These are phyloP conservation scores for Penicillium cosmopolitanum DNA, from an alignment of 495 filamentous ascomycete genomes.

Conservation along the genomic window DNA sequence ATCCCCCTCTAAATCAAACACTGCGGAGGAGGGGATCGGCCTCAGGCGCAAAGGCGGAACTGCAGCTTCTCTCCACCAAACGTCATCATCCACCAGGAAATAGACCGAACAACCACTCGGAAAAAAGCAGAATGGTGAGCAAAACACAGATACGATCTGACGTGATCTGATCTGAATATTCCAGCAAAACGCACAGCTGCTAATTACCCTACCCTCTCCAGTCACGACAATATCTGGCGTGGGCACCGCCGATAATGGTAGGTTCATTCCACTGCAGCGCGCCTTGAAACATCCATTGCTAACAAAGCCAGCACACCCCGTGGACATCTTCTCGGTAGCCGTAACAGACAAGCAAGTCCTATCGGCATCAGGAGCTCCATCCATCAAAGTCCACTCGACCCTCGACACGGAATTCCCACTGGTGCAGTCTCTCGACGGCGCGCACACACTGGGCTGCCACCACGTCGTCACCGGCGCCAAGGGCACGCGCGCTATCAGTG, in stretches of 20 bases:
- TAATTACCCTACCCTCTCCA: conserved; percentile 36
- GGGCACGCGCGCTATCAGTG: conserved; percentile 73
- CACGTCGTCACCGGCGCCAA: conserved; percentile 73
- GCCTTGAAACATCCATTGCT: too few relatives aligned
- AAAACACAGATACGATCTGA: too few relatives aligned
- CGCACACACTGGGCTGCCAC: conserved; percentile 86
- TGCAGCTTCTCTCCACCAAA: conserved; percentile 11
- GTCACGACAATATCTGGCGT: conserved; percentile 98
- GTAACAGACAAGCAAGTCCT: conserved; percentile 76
- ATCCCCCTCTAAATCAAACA: not conserved
- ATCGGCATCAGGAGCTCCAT: conserved; percentile 80
- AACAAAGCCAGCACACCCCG: conserved; percentile 66
- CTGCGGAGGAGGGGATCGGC: not conserved
- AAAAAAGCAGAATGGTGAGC: conserved; percentile 3
- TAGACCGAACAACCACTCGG: too few relatives aligned
- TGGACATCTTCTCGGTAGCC: conserved; percentile 88
- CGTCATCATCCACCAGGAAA: conserved; percentile 18
- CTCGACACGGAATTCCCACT: conserved; percentile 70
- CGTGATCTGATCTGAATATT: not conserved
- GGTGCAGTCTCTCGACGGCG: conserved; percentile 71
- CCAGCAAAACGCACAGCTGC: not conserved
- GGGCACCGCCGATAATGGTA: conserved; percentile 89
- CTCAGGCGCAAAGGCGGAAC: conserved; percentile 8
- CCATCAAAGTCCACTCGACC: conserved; percentile 76
- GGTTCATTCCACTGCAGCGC: conserved; percentile 12